Percentiles rank a stretch among this genome's conserved stretches.
Evolutionary conservation across 306 rosid genomes (phyloP).

Genomic region (Ziziphus jujuba): DNA sequence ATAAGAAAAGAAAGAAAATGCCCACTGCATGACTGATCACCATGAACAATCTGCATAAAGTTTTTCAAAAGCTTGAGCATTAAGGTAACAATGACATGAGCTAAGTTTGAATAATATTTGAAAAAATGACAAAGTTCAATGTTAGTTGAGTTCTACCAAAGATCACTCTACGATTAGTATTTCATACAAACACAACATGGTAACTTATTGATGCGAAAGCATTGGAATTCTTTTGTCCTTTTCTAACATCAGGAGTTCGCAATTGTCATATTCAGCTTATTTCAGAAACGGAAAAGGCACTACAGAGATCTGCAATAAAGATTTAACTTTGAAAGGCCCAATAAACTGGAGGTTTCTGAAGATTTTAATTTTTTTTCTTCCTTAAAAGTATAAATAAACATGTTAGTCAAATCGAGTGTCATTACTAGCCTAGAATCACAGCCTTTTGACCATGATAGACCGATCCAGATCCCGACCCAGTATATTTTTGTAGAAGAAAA

Average conservation of each 20-base stretch:
- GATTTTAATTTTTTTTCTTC: too few species aligned
- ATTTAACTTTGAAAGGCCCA: neutral
- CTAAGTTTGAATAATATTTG: neutral
- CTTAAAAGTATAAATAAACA: neutral
- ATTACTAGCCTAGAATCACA: too few species aligned
- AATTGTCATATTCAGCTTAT: neutral
- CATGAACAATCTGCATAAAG: conserved; percentile 83
- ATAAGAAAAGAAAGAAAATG: conserved; percentile 72
- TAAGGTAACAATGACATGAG: neutral
- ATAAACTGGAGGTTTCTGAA: too few species aligned
- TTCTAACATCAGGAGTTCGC: neutral
- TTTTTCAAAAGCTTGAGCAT: neutral
- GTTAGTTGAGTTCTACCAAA: neutral
- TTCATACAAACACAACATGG: neutral
- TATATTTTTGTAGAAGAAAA: too few species aligned
- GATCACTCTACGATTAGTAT: neutral
- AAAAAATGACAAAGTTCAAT: neutral
- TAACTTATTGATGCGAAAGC: too few species aligned
- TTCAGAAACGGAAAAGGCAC: neutral
- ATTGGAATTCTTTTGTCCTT: too few species aligned
- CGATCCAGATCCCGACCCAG: too few species aligned
- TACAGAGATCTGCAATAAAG: neutral
- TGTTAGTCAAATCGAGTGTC: neutral
- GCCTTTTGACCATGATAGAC: too few species aligned
- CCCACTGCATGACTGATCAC: conserved; percentile 71